phyloP scores from a whole-genome alignment of 306 rosid species.

The Cotoneaster glaucophyllus region DNA sequence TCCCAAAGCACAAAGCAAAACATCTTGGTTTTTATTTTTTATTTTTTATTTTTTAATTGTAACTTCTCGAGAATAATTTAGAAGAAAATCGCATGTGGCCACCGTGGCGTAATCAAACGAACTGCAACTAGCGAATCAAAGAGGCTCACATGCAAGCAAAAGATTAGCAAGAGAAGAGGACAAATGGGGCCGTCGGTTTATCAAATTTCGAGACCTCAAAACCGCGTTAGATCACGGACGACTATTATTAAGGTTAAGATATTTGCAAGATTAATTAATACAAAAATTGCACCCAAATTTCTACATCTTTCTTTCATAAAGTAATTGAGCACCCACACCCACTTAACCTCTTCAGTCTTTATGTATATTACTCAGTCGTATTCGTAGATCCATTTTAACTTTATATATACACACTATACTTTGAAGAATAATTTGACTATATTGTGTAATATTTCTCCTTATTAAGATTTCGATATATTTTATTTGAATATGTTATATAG shows the following conservation, averaged over 20 bases:
- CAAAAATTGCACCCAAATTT: neutral
- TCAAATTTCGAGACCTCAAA: constrained; percentile 35
- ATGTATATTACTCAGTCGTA: neutral
- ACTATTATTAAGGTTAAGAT: constrained; percentile 1
- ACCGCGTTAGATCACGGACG: constrained; percentile 37
- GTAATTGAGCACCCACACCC: constrained; percentile 9
- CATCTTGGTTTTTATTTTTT: neutral
- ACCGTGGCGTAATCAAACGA: constrained; percentile 21
- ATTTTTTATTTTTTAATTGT: too few relatives aligned
- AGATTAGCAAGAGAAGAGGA: constrained; percentile 9
- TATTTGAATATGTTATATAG: too few relatives aligned
- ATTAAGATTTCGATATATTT: too few relatives aligned
- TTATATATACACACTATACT: neutral
- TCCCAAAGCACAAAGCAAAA: constrained; percentile 18
- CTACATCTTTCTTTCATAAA: constrained; percentile 2
- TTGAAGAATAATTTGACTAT: neutral
- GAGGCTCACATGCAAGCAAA: constrained; percentile 29
- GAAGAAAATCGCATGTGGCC: constrained; percentile 9
- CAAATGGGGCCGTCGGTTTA: constrained; percentile 39
- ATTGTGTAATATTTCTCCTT: too few relatives aligned
- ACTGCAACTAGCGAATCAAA: constrained; percentile 3
- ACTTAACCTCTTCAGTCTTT: neutral
- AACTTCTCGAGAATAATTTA: neutral
- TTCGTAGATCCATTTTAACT: neutral
- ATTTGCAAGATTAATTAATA: neutral